Evolutionary conservation across 1,284 basidiomycete species (phyloP).

Genomic region (Anthracocystis walkeri): DNA sequence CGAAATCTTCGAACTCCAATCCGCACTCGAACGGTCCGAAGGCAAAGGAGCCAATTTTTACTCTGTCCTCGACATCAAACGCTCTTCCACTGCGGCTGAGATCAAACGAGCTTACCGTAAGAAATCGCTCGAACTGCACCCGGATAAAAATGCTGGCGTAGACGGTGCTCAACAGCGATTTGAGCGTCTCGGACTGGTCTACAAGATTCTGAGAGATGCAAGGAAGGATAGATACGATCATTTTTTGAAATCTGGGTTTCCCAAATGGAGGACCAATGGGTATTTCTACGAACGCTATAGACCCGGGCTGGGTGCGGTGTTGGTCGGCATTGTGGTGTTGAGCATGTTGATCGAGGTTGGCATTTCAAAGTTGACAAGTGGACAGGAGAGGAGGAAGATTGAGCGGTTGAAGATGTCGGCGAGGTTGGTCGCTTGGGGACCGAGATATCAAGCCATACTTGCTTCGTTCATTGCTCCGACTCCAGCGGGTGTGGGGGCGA

Average conservation of each 20-base stretch:
- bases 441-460: conserved; percentile 51
- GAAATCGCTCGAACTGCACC: conserved; percentile 64
- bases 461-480: conserved; percentile 3
- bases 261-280: conserved; percentile 64
- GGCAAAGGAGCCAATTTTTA: conserved; percentile 64
- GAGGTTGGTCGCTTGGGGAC: conserved; percentile 59
- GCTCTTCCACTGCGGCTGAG: conserved; percentile 34
- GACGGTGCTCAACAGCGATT: conserved; percentile 60
- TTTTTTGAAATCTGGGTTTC: conserved; percentile 65
- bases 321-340: conserved; percentile 51
- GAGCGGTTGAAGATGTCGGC: conserved; percentile 54
- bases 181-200: conserved; percentile 64
- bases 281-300: conserved; percentile 66
- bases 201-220: conserved; percentile 66
- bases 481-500: neutral
- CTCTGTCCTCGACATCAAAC: conserved; percentile 56
- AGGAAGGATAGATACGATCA: conserved; percentile 67
- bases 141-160: conserved; percentile 63
- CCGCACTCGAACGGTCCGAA: conserved; percentile 56
- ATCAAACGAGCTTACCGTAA: conserved; percentile 67
- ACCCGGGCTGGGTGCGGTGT: conserved; percentile 54
- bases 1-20: conserved; percentile 68
- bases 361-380: conserved; percentile 45
- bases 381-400: conserved; percentile 52
- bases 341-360: conserved; percentile 45